These are phyloP conservation scores for Barnettozyma salicaria DNA, from an alignment of 805 yeast genomes.

Conservation along the genomic window DNA sequence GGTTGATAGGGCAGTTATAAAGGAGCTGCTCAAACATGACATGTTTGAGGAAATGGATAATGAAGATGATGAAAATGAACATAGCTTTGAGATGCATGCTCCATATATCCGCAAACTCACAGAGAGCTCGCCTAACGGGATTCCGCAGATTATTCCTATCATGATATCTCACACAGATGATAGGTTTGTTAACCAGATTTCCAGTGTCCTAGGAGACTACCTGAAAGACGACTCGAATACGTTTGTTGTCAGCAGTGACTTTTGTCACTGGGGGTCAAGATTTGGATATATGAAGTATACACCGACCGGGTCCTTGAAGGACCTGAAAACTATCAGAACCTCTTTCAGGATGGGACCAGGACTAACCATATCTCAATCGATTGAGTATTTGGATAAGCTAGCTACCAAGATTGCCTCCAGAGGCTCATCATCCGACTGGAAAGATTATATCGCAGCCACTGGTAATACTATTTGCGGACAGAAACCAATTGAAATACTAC, in stretches of 20 bases:
- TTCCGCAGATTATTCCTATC: slow-evolving; percentile 64
- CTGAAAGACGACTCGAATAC: slow-evolving; percentile 50
- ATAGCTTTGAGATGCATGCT: slow-evolving; percentile 91
- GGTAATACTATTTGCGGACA: slow-evolving; percentile 94
- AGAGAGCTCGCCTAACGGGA: slow-evolving; percentile 27
- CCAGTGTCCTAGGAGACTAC: slow-evolving; percentile 45
- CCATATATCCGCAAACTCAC: slow-evolving; percentile 60
- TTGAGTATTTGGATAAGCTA: slow-evolving; percentile 61
- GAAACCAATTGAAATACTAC: slow-evolving; percentile 64
- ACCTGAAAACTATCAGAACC: slow-evolving; percentile 13
- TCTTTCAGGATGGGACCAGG: slow-evolving; percentile 5
- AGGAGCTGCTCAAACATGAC: slow-evolving; percentile 33
- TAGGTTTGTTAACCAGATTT: slow-evolving; percentile 37
- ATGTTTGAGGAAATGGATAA: slow-evolving; percentile 51
- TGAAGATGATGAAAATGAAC: slow-evolving; percentile 75
- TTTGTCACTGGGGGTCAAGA: slow-evolving; percentile 88
- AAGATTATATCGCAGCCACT: slow-evolving; percentile 56
- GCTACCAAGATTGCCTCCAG: slow-evolving; percentile 61
- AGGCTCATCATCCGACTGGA: slow-evolving; percentile 59
- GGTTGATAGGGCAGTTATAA: slow-evolving; percentile 50
- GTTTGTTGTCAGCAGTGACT: slow-evolving; percentile 82
- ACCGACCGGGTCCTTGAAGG: slow-evolving; percentile 12
- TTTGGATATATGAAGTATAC: slow-evolving; percentile 55
- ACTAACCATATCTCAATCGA: slow-evolving; percentile 61
- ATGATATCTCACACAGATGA: slow-evolving; percentile 62